These are phyloP conservation scores for Debaryomyces singareniensis DNA, from an alignment of 1,139 yeast genomes.

Conservation along the genomic window DNA sequence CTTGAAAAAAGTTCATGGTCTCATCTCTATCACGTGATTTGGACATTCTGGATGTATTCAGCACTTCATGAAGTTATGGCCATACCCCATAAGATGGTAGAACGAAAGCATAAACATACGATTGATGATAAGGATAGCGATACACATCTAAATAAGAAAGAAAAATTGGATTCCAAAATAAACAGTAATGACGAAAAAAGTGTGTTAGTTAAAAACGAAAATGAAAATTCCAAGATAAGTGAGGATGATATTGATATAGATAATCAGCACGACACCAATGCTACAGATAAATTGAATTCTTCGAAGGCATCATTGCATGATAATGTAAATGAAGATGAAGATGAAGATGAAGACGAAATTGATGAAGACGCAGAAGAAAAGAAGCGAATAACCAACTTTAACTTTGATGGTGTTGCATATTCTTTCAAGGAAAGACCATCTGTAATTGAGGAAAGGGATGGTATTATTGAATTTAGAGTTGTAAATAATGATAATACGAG, in stretches of 20 bases:
- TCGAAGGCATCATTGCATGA: no score
- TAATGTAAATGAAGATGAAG: conserved; percentile 13
- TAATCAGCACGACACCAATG: conserved; percentile 2
- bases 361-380: conserved; percentile 49
- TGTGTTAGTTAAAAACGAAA: conserved; percentile 7
- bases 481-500: conserved; percentile 89
- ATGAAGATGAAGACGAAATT: conserved; percentile 33
- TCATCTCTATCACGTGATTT: conserved; percentile 4
- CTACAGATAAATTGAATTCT: no score
- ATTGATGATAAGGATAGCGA: no score
- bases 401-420: conserved; percentile 71
- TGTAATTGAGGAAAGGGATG: conserved; percentile 29
- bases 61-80: no score
- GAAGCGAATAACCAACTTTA: conserved; percentile 43
- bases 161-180: conserved; percentile 1
- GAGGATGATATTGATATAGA: conserved; percentile 7
- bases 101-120: no score
- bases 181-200: no score
- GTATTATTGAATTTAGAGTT: conserved; percentile 2
- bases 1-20: conserved; percentile 3
- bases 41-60: no score
- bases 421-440: conserved; percentile 90
- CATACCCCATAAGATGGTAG: no score
- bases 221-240: conserved; percentile 5
- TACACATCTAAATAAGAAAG: no score